Evolutionary conservation across 768 basidiomycete genomes (phyloP), one percentile per base, ranked within the genome.

Genomic region (Tylopilus rubrobrunneus): DNA sequence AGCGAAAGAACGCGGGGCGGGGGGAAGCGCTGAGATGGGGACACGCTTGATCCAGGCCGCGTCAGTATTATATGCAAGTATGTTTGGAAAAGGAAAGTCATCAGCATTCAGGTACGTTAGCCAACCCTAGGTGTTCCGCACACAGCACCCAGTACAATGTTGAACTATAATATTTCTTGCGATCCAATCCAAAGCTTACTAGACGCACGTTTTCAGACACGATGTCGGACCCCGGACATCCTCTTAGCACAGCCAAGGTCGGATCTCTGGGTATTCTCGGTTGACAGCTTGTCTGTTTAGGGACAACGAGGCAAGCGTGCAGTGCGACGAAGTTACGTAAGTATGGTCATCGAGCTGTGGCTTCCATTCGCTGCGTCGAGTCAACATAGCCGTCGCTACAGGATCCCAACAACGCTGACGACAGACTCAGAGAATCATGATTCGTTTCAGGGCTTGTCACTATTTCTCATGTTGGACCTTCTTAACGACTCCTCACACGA

Each of bases 71-170:
- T 63, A 66, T 34, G 40, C 25, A 43, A 3, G 29, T 14, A 37
- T 14, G 52, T 25, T 55, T 48, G 37, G 53, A 55, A 48, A 55
- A 51, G 59, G 55, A 28, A 57, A 56, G 19, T 19, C 23, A 50
- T 51, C 33, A 53, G 33, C 4, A 56, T 53, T 52, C 64, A 63
- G 63, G 63, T 40, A 64, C 63, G 2, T 21, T 11, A 9, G 19
- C 36, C 19, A 48, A n/a, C 27, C 48, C 33, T 40, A 21, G 42
- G 12, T 29, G 50, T 42, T 49, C 41, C n/a, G 14, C 33, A 58
- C 58, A 64, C 59, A 53, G 55, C 61, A 60, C 39, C 17, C 44
- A 14, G 41, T 7, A 28, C 53, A 62, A 48, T 45, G 53, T 47
- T 17, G 31, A 56, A 7, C 40, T 29, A 19, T 10, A 47, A 21